Evolutionary conservation across 192 early-diverging fungal genomes (phyloP), one percentile per base, ranked within the genome.

Genomic region (Coemansia sp.): DNA sequence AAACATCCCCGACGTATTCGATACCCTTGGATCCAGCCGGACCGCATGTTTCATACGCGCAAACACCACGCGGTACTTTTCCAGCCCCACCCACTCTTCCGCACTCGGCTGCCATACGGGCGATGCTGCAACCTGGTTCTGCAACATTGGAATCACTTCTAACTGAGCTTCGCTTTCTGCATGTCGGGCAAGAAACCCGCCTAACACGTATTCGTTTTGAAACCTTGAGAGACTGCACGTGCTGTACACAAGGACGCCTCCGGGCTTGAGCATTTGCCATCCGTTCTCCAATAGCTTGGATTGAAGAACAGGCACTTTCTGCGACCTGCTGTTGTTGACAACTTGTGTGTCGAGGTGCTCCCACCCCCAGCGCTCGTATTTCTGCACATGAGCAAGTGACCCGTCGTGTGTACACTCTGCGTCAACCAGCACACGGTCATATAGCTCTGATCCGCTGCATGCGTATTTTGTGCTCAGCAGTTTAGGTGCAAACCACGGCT

Each of bases 381-480:
- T 93, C 2, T 85, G 70, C 41, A 93, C 82, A 78, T 93, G 92
- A 4, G 71, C 81, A 25, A 91, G 84, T 0, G 93, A 96, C 19
- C 94, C 96, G 72, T 98, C 96, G 70, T 97, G 95, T 5, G 96
- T 97, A 82, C 81, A 94, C 66, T 89, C 88, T 12, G 89, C 87
- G 51, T 88, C 86, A 9, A 87, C 86, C 8, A 92, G 49, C 2
- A 92, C 90, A 25, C 84, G 85, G 60, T 90, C 88, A 66, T 92
- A 92, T 9, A 88, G 76, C 27, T 56, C 64, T 2, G 49, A 41
- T 41, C 73, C 76, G 10, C 47, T 37, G 35, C 75, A 55, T 39
- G 90, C 87, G 55, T 84, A 86, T 63, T 85, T 85, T 39, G 64
- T 76, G 17, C 89, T 62, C 14, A 98, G 66, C 29, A 91, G 80